Conservation (phyloP, 2,329 filamentous ascomycete genomes). For the Uncinocarpus reesii region DNA sequence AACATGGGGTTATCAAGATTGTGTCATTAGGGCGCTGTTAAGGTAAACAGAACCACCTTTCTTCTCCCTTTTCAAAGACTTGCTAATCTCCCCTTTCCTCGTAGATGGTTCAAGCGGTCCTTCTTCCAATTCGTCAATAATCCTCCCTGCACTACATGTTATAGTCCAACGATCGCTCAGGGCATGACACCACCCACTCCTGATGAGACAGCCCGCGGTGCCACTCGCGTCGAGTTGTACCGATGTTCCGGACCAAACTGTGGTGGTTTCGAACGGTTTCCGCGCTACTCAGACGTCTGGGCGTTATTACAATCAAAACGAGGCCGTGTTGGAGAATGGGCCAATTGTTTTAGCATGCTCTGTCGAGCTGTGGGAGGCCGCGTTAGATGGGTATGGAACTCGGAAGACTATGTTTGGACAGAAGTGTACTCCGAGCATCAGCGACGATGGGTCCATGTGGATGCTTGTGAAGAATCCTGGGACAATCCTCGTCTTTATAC, state of each 20-base stretch:
- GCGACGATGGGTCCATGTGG: slow-evolving; percentile 91
- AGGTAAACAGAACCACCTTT: slow-evolving; percentile 47
- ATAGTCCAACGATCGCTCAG: slow-evolving; percentile 68
- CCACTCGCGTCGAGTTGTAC: slow-evolving; percentile 80
- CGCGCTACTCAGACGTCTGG: slow-evolving; percentile 92
- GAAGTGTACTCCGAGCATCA: slow-evolving; percentile 94
- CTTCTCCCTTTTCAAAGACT: slow-evolving; percentile 17
- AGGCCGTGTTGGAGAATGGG: slow-evolving; percentile 89
- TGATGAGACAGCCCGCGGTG: slow-evolving; percentile 81
- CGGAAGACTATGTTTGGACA: slow-evolving; percentile 95
- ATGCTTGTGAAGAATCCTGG: slow-evolving; percentile 89
- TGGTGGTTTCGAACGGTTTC: slow-evolving; percentile 74
- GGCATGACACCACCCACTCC: slow-evolving; percentile 77
- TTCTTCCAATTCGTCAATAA: slow-evolving; percentile 98
- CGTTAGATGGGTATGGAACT: slow-evolving; percentile 97
- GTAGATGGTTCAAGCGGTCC: slow-evolving; percentile 84
- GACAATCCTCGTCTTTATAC: slow-evolving; percentile 87
- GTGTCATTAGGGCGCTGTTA: slow-evolving; percentile 77
- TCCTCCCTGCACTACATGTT: slow-evolving; percentile 70
- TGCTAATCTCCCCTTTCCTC: slow-evolving; percentile 12
- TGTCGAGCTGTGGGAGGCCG: slow-evolving; percentile 84
- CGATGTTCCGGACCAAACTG: slow-evolving; percentile 69
- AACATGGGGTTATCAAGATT: slow-evolving; percentile 97
- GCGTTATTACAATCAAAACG: slow-evolving; percentile 74
- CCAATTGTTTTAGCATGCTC: slow-evolving; percentile 97